Base-by-base conservation (phyloP, 2,329 filamentous ascomycete genomes). In the Aspergillus alliaceus region DNA sequence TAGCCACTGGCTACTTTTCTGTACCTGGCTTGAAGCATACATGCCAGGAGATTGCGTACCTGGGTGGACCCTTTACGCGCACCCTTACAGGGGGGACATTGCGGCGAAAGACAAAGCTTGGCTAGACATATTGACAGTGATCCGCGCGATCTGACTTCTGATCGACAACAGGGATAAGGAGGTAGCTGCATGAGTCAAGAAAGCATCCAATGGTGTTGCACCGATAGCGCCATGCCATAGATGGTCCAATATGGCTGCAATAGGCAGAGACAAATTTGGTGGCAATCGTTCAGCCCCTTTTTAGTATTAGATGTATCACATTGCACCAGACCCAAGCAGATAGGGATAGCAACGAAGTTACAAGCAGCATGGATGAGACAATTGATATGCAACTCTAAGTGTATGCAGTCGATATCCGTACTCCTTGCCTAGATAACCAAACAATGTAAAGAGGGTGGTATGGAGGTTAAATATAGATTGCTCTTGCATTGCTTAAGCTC, bases 41-140 rank as follows among this genome's bases (percentile, higher is more conserved):
- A 46, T 22, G 37, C 29, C 20, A 22, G 18, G 4, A 22, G 29
- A 18, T 47, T 32, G 48, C 34, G 32, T 48, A 51, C 22, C 22
- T 15, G 18, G 42, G 42, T 54, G 51, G 51, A 39, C 51, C 34
- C 20, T 39, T 47, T 47, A 46, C 40, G 32, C 31, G 40, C 40
- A 40, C 51, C 51, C 51, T 37, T 54, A 12, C 40, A 44, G 51
- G 44, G n/a, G 35, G n/a, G n/a, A n/a, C 31, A 48, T 48, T 27
- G 29, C 18, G 12, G 39, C 40, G 22, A 14, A 20, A 31, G 24
- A 27, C 29, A 54, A 54, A 54, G 51, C 51, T 54, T 54, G 40
- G 42, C 51, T 27, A 32, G n/a, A 46, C 40, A 20, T 18, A 24
- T 20, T 22, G 20, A 47, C 15, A 6, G 25, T 54, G 51, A 54